A percentile compares a stretch with the other conserved stretches of the same genome.
phyloP scores from a whole-genome alignment of 805 yeast species.

The Pichia kluyveri region DNA sequence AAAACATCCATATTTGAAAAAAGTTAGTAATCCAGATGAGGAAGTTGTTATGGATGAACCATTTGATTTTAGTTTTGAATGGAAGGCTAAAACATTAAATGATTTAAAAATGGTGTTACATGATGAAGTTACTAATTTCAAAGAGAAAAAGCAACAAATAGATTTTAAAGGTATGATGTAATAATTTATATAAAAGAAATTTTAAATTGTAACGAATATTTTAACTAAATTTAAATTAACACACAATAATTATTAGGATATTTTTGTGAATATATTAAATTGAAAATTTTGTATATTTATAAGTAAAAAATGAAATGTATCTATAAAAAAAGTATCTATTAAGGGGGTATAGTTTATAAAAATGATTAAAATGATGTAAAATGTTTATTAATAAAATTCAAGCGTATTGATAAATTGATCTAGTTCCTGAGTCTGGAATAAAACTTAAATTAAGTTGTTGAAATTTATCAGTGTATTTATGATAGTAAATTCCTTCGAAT shows the following conservation, averaged over 20 bases:
- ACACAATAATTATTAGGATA: background rate
- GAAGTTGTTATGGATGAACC: slow-evolving; percentile 44
- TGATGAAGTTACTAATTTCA: slow-evolving; percentile 46
- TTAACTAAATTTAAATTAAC: background rate
- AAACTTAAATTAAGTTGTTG: slow-evolving; percentile 65
- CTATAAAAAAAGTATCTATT: too few species aligned
- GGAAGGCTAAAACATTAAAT: slow-evolving; percentile 26
- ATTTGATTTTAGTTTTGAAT: slow-evolving; percentile 67
- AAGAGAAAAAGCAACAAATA: slow-evolving; percentile 19
- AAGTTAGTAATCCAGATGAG: slow-evolving; percentile 43
- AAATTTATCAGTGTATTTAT: slow-evolving; percentile 65
- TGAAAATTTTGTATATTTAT: too few species aligned
- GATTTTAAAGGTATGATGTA: background rate
- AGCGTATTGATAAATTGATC: slow-evolving; percentile 22
- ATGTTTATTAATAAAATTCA: slow-evolving; percentile 1
- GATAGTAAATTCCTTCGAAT: slow-evolving; percentile 76
- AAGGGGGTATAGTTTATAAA: too few species aligned
- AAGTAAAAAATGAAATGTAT: too few species aligned
- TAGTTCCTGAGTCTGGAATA: slow-evolving; percentile 40
- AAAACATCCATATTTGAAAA: slow-evolving; percentile 43
- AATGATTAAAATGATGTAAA: too few species aligned
- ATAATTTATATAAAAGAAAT: background rate
- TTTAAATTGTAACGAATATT: too few species aligned
- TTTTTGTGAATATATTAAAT: too few species aligned
- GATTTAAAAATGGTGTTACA: slow-evolving; percentile 40